These are phyloP conservation scores for Corymbia calophylla DNA, from an alignment of 441 rosid species.

Conservation along the genomic window DNA sequence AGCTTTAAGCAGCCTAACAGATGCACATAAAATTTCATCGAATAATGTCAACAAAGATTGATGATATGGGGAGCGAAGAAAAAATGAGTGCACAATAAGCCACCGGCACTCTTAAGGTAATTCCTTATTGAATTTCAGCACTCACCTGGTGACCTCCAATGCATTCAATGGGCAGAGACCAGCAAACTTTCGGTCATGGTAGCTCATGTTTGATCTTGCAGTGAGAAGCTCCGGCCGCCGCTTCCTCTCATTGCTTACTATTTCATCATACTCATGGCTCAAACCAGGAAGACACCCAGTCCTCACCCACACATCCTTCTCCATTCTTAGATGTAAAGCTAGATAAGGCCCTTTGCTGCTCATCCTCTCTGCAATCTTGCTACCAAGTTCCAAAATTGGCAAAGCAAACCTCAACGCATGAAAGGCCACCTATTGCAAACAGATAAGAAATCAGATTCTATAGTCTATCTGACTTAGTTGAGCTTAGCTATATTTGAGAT, in stretches of 20 bases:
- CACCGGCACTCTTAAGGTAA: background rate
- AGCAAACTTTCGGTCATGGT: constrained; percentile 63
- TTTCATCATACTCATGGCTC: constrained; percentile 63
- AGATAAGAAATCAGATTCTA: background rate
- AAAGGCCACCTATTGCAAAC: constrained; percentile 65
- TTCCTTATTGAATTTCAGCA: background rate
- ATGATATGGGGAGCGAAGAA: background rate
- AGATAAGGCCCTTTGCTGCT: constrained; percentile 75
- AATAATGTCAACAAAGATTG: background rate
- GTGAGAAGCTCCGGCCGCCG: constrained; percentile 84
- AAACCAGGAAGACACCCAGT: constrained; percentile 91
- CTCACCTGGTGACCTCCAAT: constrained; percentile 75
- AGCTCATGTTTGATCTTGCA: constrained; percentile 73
- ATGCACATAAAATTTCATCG: background rate
- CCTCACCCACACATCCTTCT: constrained; percentile 95
- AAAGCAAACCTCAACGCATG: constrained; percentile 70
- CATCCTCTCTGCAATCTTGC: constrained; percentile 74
- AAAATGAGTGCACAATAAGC: background rate
- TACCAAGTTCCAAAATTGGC: constrained; percentile 63
- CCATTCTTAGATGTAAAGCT: constrained; percentile 81
- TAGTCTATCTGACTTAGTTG: background rate
- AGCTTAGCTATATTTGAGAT: background rate
- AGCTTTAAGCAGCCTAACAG: constrained; percentile 82
- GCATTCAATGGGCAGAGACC: constrained; percentile 94
- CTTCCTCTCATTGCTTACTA: constrained; percentile 59